Evolutionary conservation across 2,329 filamentous ascomycete species (phyloP), one percentile per base, ranked within the genome.

Genomic region (Paraphaeosphaeria sporulosa): DNA sequence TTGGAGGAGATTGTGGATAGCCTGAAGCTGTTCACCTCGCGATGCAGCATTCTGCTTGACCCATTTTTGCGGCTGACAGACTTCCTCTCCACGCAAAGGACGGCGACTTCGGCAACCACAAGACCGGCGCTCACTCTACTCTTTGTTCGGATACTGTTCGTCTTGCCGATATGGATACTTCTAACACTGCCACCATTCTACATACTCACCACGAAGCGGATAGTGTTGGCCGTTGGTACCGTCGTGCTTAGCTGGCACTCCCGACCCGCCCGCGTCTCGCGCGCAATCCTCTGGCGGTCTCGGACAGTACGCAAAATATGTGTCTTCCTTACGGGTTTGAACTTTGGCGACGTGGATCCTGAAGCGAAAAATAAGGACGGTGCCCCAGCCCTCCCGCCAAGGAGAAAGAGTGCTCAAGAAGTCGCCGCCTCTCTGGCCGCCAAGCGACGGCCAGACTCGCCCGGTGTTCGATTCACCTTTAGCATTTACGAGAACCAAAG

Each of bases 1-100:
- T 80, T 99, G 55, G 95, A 99, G 76, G 95, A 99, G 80, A 99
- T 99, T 62, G 91, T 99, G 58, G 94, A 98, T 69, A 96, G 92
- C 0, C 81, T 99, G 47, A 93, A 93, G 76, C 89, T 93, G 66
- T 92, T 99, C 68, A 98, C 94, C 0, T 91, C 90, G 5, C 87
- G 95, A 51, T 97, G 95, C 79, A 97, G 97, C 76, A 90, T 97
- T 55, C 82, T 99, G 19, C 85, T 98, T 54, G 94, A 97, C 70
- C 95, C 95, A 2, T 85, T 98, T 57, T 83, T 97, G 47, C 89
- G 91, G 65, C 84, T 98, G 76, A 97, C 94, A 6, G 94, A 98
- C 76, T 97, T 97, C 72, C 84, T 99, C 27, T 95, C 92, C 61
- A 96, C 93, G 0, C 93, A 97, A 76, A 87, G 90, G 58, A 97